Evolutionary conservation across 2,329 filamentous ascomycete genomes (phyloP).

Genomic region (Nigrograna mackinnonii): DNA sequence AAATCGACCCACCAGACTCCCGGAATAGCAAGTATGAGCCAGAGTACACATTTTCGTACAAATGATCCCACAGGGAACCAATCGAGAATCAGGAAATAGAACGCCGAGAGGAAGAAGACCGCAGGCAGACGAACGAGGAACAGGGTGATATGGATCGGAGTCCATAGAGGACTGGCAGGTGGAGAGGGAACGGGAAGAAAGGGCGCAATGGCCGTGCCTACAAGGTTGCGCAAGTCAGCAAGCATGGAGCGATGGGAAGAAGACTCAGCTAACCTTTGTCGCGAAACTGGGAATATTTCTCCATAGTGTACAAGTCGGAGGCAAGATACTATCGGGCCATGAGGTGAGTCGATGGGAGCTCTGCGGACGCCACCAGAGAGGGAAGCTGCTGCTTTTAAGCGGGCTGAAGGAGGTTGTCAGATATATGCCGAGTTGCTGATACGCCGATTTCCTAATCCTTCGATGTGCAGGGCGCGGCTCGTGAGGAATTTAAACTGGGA

Average conservation of each 20-base stretch:
- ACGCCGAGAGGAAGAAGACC: conserved; percentile 66
- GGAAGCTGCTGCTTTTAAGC: too few relatives aligned
- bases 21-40: conserved; percentile 83
- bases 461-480: conserved; percentile 9
- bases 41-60: conserved; percentile 81
- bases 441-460: conserved; percentile 3
- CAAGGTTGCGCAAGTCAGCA: not conserved
- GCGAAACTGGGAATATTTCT: conserved; percentile 92
- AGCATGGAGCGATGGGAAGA: not conserved
- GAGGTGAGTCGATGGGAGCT: conserved; percentile 3
- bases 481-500: too few relatives aligned
- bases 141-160: conserved; percentile 69
- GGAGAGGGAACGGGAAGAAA: conserved; percentile 82
- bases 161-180: conserved; percentile 61
- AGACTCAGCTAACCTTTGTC: conserved; percentile 69
- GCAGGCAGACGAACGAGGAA: conserved; percentile 82
- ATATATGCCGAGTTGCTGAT: too few relatives aligned
- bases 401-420: too few relatives aligned
- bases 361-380: too few relatives aligned
- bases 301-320: conserved; percentile 62
- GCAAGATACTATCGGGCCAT: conserved; percentile 16
- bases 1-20: conserved; percentile 98
- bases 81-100: conserved; percentile 82
- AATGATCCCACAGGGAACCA: conserved; percentile 73
- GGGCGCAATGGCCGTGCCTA: conserved; percentile 93